Evolutionary conservation across 805 yeast species (phyloP).

Genomic region (Schwanniomyces yamadae): DNA sequence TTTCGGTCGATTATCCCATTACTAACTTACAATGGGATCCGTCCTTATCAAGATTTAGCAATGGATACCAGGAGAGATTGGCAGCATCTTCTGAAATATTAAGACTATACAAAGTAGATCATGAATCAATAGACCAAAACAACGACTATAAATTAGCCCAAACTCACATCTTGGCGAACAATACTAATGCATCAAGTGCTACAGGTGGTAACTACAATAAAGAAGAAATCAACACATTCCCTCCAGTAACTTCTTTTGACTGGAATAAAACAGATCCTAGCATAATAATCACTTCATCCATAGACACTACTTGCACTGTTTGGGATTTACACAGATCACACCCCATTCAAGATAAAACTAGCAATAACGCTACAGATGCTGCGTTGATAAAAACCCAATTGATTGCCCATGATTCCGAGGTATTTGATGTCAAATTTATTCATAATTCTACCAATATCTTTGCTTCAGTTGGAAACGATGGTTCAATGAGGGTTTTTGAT

Average conservation of each 20-base stretch:
- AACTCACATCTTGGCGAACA: constrained; percentile 42
- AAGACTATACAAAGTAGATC: constrained; percentile 59
- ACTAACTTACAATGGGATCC: constrained; percentile 76
- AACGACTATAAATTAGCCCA: constrained; percentile 37
- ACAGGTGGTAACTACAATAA: constrained; percentile 19
- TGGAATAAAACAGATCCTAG: constrained; percentile 79
- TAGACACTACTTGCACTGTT: constrained; percentile 95
- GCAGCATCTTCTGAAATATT: constrained; percentile 74
- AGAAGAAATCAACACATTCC: constrained; percentile 45
- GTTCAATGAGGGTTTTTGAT: constrained; percentile 90
- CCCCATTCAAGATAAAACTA: constrained; percentile 7
- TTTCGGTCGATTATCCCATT: constrained; percentile 61
- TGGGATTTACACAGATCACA: constrained; percentile 69
- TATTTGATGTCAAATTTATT: constrained; percentile 85
- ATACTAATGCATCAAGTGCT: constrained; percentile 16
- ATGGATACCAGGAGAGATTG: constrained; percentile 41
- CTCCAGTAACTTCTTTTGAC: constrained; percentile 92
- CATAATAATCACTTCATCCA: constrained; percentile 76
- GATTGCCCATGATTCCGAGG: constrained; percentile 95
- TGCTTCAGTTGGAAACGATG: constrained; percentile 94
- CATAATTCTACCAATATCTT: constrained; percentile 73
- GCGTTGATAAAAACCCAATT: constrained; percentile 83
- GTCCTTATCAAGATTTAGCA: constrained; percentile 35
- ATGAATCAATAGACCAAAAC: constrained; percentile 41
- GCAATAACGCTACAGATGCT: constrained; percentile 32